Conservation (phyloP, 495 filamentous ascomycete genomes). For the Penicillium parvum region DNA sequence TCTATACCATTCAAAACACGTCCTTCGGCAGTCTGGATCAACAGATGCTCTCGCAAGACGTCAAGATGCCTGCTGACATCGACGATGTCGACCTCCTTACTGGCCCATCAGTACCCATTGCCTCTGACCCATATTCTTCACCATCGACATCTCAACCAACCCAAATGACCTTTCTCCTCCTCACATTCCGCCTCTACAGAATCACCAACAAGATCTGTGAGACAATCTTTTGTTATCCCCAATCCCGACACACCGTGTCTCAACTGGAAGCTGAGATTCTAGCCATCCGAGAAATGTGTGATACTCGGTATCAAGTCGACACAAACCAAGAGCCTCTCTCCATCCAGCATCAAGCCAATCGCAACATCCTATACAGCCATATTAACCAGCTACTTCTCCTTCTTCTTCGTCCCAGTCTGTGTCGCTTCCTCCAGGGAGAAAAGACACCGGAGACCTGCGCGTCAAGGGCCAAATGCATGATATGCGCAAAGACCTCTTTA, state of each 20-base stretch:
- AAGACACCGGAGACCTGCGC: conserved; percentile 37
- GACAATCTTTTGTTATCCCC: conserved; percentile 32
- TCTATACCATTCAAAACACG: conserved; percentile 42
- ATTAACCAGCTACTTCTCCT: conserved; percentile 47
- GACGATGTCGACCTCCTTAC: conserved; percentile 44
- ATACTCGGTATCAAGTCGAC: conserved; percentile 34
- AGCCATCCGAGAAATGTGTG: conserved; percentile 34
- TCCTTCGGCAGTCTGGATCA: conserved; percentile 30
- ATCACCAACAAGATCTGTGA: conserved; percentile 42
- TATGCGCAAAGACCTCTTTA: conserved; percentile 39
- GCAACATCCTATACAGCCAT: conserved; percentile 45
- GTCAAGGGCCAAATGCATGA: conserved; percentile 39
- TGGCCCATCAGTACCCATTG: conserved; percentile 8
- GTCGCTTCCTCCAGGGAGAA: conserved; percentile 38
- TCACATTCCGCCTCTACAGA: conserved; percentile 39
- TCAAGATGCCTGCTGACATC: conserved; percentile 40
- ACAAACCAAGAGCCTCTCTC: conserved; percentile 24
- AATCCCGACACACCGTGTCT: conserved; percentile 21
- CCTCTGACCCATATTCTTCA: conserved; percentile 13
- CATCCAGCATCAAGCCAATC: conserved; percentile 38
- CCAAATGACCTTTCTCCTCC: conserved; percentile 46
- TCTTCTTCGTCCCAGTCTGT: conserved; percentile 40
- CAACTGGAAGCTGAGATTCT: conserved; percentile 39
- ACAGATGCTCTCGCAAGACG: conserved; percentile 26
- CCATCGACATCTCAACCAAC: conserved; percentile 33